Base-by-base conservation (phyloP, 139 green algal genomes). In the Nannochloris sp. region DNA sequence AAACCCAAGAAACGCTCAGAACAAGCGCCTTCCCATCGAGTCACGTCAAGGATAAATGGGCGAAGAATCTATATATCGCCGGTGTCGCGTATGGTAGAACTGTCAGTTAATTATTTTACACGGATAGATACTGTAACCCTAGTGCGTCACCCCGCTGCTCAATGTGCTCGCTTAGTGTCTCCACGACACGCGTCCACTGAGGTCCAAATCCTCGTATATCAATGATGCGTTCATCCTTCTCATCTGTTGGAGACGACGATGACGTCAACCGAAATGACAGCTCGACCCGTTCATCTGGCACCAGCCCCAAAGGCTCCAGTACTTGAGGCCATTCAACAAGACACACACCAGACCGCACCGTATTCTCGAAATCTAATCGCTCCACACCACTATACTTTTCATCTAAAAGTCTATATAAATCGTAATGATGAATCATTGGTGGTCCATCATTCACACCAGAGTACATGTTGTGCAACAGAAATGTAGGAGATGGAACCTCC, bases 31-130 rank as follows among this genome's bases (percentile, higher is more conserved):
- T 98, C 72, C 92, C 92, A 48, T 87, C 68, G 72, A 88, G 82
- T 3, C 92, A 98, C 72, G 91, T 98, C 34, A 98, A 98, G 83
- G 92, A 98, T 70, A 98, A 98, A 73, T 98, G 92, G 92, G 84
- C 84, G 21, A 96, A 97, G 75, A 96, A 98, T 71, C 79, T 98
- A 62, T 98, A 98, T 88, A 96, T 98, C 57, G 83, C 87, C 5
- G 83, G 78, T 27, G 87, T 98, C 12, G 87, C 86, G 3, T 98
- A 96, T 68, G 93, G 93, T n/a, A 79, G 93, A 21, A 98, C 91
- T 15, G 87, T 95, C 4, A 78, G 64, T 64, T 89, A 54, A 43
- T 59, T 48, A 37, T 37, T 25, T 59, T 29, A 58, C 21, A 58
- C 18, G 2, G n/a, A 54, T 40, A 40, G 34, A 40, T 9, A 40